Evolutionary conservation across 2,329 filamentous ascomycete genomes (phyloP).

Genomic region (Phialophora verrucosa): DNA sequence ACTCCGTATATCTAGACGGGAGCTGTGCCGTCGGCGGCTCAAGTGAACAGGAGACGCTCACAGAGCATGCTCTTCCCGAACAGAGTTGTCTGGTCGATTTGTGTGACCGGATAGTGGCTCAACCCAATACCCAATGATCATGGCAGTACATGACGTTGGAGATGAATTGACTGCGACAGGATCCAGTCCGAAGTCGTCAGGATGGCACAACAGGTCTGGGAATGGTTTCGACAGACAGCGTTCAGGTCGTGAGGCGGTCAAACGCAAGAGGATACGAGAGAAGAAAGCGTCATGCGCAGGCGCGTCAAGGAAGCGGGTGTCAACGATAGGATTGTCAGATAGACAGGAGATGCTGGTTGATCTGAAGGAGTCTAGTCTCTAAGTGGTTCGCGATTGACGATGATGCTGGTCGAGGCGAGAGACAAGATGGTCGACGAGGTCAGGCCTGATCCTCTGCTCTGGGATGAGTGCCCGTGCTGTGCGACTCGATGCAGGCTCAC

Average conservation of each 20-base stretch:
- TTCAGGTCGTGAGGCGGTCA: constrained; percentile 6
- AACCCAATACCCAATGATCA: background rate
- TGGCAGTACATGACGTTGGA: constrained; percentile 10
- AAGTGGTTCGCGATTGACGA: constrained; percentile 17
- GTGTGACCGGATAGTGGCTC: constrained; percentile 3
- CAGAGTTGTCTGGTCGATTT: background rate
- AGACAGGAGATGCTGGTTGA: constrained; percentile 26
- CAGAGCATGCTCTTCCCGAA: constrained; percentile 19
- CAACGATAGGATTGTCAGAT: constrained; percentile 21
- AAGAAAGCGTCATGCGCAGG: constrained; percentile 21
- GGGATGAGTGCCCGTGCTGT: constrained; percentile 3
- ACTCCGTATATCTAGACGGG: constrained; percentile 17
- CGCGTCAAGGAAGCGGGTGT: constrained; percentile 13
- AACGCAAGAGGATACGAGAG: constrained; percentile 17
- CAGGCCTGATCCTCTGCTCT: constrained; percentile 19
- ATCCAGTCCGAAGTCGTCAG: background rate
- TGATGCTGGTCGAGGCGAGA: constrained; percentile 15
- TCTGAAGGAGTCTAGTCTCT: constrained; percentile 18
- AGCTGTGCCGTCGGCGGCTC: constrained; percentile 23
- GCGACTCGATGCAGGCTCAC: background rate
- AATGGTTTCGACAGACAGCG: background rate
- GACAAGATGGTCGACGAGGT: constrained; percentile 12
- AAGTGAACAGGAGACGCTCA: constrained; percentile 2
- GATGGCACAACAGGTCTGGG: background rate
- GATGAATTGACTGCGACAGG: background rate